phyloP scores from a whole-genome alignment of 1,284 basidiomycete genomes.

The Trametes hirsuta region DNA sequence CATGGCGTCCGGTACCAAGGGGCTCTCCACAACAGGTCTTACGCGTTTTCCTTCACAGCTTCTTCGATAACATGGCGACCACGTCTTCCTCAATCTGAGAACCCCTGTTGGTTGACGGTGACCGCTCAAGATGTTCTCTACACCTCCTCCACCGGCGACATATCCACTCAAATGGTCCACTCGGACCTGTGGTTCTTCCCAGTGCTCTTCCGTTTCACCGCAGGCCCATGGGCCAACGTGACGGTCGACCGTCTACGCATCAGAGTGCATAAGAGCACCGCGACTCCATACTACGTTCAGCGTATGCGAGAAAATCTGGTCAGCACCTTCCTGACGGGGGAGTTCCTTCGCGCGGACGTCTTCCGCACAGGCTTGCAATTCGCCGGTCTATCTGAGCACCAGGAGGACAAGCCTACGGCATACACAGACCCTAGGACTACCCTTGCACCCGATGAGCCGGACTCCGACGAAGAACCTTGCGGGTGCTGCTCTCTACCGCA shows the following conservation, averaged over 20 bases:
- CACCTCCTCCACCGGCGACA: slow-evolving; percentile 36
- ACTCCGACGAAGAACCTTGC: not conserved
- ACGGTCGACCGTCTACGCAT: slow-evolving; percentile 42
- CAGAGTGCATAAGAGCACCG: slow-evolving; percentile 38
- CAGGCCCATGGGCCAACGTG: slow-evolving; percentile 40
- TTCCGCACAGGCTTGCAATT: slow-evolving; percentile 40
- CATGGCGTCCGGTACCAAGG: slow-evolving; percentile 27
- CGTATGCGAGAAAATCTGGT: slow-evolving; percentile 42
- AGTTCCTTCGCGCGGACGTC: slow-evolving; percentile 43
- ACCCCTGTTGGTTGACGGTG: slow-evolving; percentile 40
- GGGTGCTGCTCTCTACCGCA: slow-evolving; percentile 2
- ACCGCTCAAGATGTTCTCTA: slow-evolving; percentile 36
- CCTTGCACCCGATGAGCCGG: not conserved
- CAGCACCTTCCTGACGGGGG: slow-evolving; percentile 42
- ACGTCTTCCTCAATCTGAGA: slow-evolving; percentile 35
- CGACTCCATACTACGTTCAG: slow-evolving; percentile 43
- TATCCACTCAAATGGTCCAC: slow-evolving; percentile 34
- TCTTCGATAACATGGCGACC: slow-evolving; percentile 29
- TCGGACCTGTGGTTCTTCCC: slow-evolving; percentile 44
- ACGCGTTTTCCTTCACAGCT: slow-evolving; percentile 25
- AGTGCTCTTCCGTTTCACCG: slow-evolving; percentile 39
- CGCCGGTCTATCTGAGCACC: slow-evolving; percentile 24
- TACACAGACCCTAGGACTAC: slow-evolving; percentile 3
- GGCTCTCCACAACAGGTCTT: slow-evolving; percentile 22
- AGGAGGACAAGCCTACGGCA: slow-evolving; percentile 7